A percentile compares a stretch with the other conserved stretches of the same genome.
Evolutionary conservation across 352 stramenopile species (phyloP).

Genomic region (Pythium dissimile): DNA sequence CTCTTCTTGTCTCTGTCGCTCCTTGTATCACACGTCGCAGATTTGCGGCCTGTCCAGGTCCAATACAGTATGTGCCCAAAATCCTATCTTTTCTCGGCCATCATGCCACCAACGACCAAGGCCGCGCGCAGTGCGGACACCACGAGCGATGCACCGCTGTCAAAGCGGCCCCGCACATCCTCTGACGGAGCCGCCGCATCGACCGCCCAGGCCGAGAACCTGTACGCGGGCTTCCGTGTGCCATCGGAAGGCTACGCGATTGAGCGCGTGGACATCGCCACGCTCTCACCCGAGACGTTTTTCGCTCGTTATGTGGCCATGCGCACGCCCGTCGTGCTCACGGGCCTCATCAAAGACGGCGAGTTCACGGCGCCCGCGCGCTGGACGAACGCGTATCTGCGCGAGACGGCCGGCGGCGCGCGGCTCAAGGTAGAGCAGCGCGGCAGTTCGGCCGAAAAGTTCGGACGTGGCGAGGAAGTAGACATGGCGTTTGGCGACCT

Average conservation of each 20-base stretch:
- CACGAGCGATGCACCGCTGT: constrained; percentile 10
- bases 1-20: constrained; percentile 7
- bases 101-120: constrained; percentile 5
- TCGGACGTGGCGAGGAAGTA: constrained; percentile 84
- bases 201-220: constrained; percentile 31
- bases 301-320: constrained; percentile 75
- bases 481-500: constrained; percentile 79
- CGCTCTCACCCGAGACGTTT: constrained; percentile 65
- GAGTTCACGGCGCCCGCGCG: constrained; percentile 50
- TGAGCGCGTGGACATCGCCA: constrained; percentile 45
- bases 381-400: constrained; percentile 79
- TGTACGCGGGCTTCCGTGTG: constrained; percentile 58
- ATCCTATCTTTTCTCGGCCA: not conserved
- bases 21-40: constrained; percentile 11
- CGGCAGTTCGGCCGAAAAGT: constrained; percentile 58
- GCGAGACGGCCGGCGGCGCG: constrained; percentile 53
- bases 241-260: constrained; percentile 41
- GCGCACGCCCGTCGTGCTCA: constrained; percentile 79
- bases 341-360: constrained; percentile 53
- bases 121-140: not conserved
- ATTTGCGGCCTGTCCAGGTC: not conserved
- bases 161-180: constrained; percentile 46
- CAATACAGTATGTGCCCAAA: too few relatives aligned
- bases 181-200: not conserved
- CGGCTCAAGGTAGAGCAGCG: constrained; percentile 80